Evolutionary conservation across 371 early-diverging fungal genomes (phyloP), one percentile per base, ranked within the genome.

Genomic region (Mortierella sp.): DNA sequence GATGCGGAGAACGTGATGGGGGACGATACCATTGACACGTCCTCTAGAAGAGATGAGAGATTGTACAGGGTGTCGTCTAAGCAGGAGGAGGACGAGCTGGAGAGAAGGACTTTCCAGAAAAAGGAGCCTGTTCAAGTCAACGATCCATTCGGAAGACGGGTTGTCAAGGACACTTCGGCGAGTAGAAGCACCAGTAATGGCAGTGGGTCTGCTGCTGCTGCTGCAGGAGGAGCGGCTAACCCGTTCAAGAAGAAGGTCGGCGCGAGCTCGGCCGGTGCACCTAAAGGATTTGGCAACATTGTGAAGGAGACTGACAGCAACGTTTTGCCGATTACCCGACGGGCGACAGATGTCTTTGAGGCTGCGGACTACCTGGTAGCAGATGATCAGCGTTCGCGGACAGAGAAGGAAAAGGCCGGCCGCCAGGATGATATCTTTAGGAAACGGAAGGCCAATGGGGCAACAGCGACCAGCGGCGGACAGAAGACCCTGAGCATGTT

Each of bases 71-170:
- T 80, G 18, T 70, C 76, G 29, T 71, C 83, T 0, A 74, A 72
- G 38, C 75, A 76, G 14, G 83, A 82, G 35, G 86, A 86, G 12
- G 72, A 77, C 24, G 82, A 70, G n/a, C 7, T 86, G 72, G 80
- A 82, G 43, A 71, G 75, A 32, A 77, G 48, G 32, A 51, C 83
- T 4, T 72, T 86, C n/a, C 78, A 80, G 56, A 44, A 79, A 14
- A 68, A 70, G 11, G 82, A 75, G 0, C 68, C 79, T n/a, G 41
- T 84, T 58, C 51, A 65, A 18, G 35, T 82, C 16, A 82, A 86
- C 24, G 87, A 86, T 75, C 87, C 87, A 0, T 86, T 86, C 71
- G 87, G 87, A 43, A 74, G 87, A 48, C 79, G 87, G 2, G 75
- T 86, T 4, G 75, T 82, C 27, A 86, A 86, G 71, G 81, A 82